Evolutionary conservation across 2,329 filamentous ascomycete genomes (phyloP).

Genomic region (Nemania abortiva): DNA sequence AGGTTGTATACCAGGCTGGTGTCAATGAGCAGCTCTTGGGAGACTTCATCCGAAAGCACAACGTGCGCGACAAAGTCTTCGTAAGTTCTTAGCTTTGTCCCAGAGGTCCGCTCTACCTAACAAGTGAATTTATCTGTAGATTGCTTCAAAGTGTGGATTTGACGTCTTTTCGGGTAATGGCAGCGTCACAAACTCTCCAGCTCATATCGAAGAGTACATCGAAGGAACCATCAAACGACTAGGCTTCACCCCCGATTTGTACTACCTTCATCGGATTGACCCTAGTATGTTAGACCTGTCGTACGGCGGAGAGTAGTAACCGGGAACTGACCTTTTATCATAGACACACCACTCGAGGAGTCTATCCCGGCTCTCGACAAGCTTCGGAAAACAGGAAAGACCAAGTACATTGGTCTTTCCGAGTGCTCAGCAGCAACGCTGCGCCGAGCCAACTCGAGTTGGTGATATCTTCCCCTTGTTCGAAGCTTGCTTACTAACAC

Average conservation of each 20-base stretch:
- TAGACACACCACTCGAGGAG: constrained; percentile 11
- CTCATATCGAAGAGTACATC: constrained; percentile 12
- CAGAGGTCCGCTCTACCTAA: neutral
- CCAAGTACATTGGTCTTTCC: constrained; percentile 7
- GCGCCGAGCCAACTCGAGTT: constrained; percentile 9
- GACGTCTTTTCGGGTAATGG: neutral
- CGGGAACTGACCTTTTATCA: neutral
- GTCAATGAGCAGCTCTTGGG: constrained; percentile 14
- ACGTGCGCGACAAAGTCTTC: constrained; percentile 11
- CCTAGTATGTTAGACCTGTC: neutral
- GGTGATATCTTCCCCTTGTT: neutral
- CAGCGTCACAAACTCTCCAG: neutral
- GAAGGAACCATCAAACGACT: constrained; percentile 16
- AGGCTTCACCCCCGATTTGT: constrained; percentile 9
- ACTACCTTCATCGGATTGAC: constrained; percentile 9
- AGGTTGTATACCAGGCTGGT: constrained; percentile 12
- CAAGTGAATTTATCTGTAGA: neutral
- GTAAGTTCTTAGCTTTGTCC: neutral
- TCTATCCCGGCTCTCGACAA: constrained; percentile 14
- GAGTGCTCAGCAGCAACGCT: constrained; percentile 7
- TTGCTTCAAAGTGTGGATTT: constrained; percentile 13
- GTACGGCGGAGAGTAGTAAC: neutral
- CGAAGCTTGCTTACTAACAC: neutral
- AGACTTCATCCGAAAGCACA: constrained; percentile 14
- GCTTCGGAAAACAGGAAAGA: constrained; percentile 8